Conservation (phyloP, 139 green algal genomes). For the Chlamydomonas sphaeroides region DNA sequence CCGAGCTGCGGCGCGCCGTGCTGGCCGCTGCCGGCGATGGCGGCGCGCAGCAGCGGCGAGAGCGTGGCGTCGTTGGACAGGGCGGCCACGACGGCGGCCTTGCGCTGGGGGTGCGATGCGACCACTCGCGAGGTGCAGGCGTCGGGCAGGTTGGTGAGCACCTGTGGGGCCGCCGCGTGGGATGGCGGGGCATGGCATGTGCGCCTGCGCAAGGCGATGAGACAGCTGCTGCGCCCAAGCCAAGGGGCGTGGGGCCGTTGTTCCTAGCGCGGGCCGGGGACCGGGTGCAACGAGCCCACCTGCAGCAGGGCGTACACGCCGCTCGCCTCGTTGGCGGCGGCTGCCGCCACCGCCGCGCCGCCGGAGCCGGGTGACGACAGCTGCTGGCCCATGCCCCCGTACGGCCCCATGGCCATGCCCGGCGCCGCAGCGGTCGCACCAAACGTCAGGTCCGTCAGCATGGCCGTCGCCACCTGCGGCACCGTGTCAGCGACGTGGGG, state of each 20-base stretch:
- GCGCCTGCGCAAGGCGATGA: background rate
- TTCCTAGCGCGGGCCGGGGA: background rate
- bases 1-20: background rate
- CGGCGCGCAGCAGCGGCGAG: background rate
- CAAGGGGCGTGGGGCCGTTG: too few species aligned
- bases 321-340: background rate
- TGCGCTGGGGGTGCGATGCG: conserved; percentile 6
- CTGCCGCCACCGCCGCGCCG: conserved; percentile 15
- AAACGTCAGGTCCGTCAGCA: conserved; percentile 22
- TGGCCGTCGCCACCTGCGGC: background rate
- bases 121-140: conserved; percentile 6
- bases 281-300: background rate
- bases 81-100: background rate
- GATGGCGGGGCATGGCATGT: background rate
- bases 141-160: conserved; percentile 13
- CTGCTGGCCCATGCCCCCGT: background rate
- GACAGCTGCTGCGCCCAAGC: too few species aligned
- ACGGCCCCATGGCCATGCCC: too few species aligned
- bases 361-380: background rate
- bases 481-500: too few species aligned
- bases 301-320: conserved; percentile 35
- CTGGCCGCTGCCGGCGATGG: background rate
- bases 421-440: too few species aligned
- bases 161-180: background rate
- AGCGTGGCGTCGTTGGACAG: conserved; percentile 3